Base-by-base conservation (phyloP, 345 rosid species). In the Zanthoxylum bungeanum region DNA sequence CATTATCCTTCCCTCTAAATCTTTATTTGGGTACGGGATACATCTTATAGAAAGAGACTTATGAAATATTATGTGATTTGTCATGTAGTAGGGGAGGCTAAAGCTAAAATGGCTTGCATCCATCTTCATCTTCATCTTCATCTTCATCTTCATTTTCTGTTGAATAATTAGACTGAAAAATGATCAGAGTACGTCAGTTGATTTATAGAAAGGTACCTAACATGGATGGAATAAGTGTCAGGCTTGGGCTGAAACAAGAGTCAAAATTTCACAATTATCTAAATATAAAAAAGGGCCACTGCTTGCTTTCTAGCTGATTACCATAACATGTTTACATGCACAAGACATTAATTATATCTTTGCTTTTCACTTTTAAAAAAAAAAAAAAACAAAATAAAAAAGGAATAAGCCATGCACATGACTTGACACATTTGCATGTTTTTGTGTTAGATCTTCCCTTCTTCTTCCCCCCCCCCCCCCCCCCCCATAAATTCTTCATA, bases 261-360 rank as follows among this genome's bases (percentile, higher is more conserved):
- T 68, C 76, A 56, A 73, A 39, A 3, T 22, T 46, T 55, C 74
- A 11, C 71, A 22, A 37, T 66, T 71, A 7, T 74, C 73, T 60
- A 36, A 64, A 64, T 14, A 9, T 0, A 19, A 17, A 12, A n/a
- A n/a, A n/a, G n/a, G n/a, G n/a, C n/a, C n/a, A n/a, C n/a, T n/a
- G n/a, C n/a, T n/a, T 37, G 4, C 50, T 44, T 44, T 17, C 49
- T 44, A 44, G 2, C 19, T 14, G 49, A 14, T 14, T 19, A 2
- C 12, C n/a, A n/a, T 44, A 44, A 60, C 40, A 37, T 44, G 49
- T 19, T 0, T 14, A n/a, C n/a, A n/a, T 57, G 56, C 77, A 51
- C 56, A 60, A 39, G 55, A 47, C 44, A 22, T 36, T 9, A n/a
- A n/a, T n/a, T n/a, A n/a, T n/a, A 34, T 55, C 24, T 31, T 66